Conservation (phyloP, 768 basidiomycete genomes). For the Trametes punicea region DNA sequence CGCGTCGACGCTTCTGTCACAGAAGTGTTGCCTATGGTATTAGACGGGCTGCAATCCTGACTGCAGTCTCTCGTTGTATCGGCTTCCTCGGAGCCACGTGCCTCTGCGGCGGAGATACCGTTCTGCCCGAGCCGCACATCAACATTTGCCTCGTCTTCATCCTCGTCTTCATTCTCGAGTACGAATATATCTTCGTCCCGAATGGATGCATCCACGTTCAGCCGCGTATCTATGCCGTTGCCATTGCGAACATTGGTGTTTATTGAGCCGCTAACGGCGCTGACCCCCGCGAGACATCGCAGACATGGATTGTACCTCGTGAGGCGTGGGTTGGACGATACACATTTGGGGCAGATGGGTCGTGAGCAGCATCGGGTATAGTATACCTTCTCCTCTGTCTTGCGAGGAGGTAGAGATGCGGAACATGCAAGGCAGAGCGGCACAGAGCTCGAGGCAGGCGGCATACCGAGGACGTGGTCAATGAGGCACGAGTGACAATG, state of each 20-base stretch:
- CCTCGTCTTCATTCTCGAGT: constrained; percentile 56
- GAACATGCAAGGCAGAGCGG: constrained; percentile 30
- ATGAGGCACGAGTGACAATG: neutral
- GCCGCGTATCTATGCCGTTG: neutral
- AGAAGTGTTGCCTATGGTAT: too few relatives aligned
- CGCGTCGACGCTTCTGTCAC: too few relatives aligned
- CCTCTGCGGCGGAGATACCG: too few relatives aligned
- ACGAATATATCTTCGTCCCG: constrained; percentile 63
- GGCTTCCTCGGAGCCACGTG: too few relatives aligned
- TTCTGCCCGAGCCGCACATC: too few relatives aligned
- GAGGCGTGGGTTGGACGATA: constrained; percentile 58
- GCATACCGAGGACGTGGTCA: constrained; percentile 2
- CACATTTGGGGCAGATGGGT: constrained; percentile 62
- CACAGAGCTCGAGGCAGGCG: neutral
- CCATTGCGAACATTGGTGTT: too few relatives aligned
- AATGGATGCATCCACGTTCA: constrained; percentile 51
- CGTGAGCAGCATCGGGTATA: constrained; percentile 61
- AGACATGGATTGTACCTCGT: constrained; percentile 71
- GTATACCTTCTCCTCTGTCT: constrained; percentile 32
- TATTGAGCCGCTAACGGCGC: constrained; percentile 14
- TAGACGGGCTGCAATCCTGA: neutral
- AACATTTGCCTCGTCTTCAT: constrained; percentile 2
- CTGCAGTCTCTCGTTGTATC: neutral
- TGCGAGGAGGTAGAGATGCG: constrained; percentile 27
- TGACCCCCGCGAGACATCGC: constrained; percentile 55